A percentile compares a stretch with the other conserved stretches of the same genome.
Evolutionary conservation across 2,329 filamentous ascomycete genomes (phyloP).

Genomic region (Tolypocladium guangdongense): DNA sequence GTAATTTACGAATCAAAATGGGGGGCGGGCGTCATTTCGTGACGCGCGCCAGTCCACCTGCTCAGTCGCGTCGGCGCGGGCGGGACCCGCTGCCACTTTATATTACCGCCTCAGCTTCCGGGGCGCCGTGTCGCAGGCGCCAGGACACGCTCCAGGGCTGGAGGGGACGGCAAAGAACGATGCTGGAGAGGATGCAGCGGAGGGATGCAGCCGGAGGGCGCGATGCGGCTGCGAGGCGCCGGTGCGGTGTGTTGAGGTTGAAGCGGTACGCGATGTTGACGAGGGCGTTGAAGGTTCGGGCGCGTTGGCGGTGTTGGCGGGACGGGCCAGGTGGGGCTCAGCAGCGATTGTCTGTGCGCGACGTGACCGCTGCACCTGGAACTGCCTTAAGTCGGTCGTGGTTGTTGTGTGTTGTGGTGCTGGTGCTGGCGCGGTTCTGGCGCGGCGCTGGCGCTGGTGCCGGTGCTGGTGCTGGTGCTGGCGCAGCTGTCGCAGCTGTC

Average conservation of each 20-base stretch:
- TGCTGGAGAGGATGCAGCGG: not conserved
- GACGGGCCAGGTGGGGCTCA: not conserved
- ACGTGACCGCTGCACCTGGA: too few relatives aligned
- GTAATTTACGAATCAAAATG: slow-evolving; percentile 13
- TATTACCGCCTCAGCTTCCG: not conserved
- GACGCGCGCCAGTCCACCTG: slow-evolving; percentile 20
- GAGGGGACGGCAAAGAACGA: not conserved
- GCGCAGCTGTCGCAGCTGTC: not conserved
- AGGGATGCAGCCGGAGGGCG: not conserved
- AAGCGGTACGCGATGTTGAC: not conserved
- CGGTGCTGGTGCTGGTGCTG: too few relatives aligned
- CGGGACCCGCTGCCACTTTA: slow-evolving; percentile 6
- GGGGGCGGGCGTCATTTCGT: slow-evolving; percentile 28
- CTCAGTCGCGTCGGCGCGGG: slow-evolving; percentile 19
- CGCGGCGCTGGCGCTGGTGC: too few relatives aligned
- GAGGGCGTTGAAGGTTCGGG: not conserved
- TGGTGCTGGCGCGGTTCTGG: too few relatives aligned
- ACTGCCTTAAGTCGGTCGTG: too few relatives aligned
- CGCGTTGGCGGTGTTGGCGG: not conserved
- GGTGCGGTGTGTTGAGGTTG: not conserved
- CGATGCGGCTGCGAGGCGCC: not conserved
- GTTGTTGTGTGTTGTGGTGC: too few relatives aligned
- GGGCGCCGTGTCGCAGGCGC: not conserved
- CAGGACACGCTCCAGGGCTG: not conserved
- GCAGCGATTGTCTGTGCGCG: too few relatives aligned